phyloP scores from a whole-genome alignment of 352 stramenopile genomes.

The Paralagenidium karlingii region DNA sequence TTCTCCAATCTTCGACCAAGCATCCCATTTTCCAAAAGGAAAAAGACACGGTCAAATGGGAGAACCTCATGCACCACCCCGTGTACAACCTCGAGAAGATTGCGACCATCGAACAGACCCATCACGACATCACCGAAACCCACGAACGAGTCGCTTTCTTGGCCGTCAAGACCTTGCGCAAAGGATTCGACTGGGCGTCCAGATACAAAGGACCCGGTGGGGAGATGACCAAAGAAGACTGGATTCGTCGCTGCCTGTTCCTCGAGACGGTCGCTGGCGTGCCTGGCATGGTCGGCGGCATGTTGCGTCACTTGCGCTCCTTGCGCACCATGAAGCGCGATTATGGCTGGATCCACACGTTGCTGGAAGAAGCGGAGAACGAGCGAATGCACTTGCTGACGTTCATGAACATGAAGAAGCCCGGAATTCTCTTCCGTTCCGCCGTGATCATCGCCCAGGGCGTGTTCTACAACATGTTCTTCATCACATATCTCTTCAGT shows the following conservation, averaged over 20 bases:
- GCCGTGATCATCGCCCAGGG: slow-evolving; percentile 69
- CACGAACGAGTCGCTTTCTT: slow-evolving; percentile 20
- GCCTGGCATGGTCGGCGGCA: slow-evolving; percentile 58
- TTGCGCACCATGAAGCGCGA: slow-evolving; percentile 68
- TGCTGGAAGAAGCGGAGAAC: slow-evolving; percentile 88
- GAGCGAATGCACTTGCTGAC: slow-evolving; percentile 89
- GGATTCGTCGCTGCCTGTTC: slow-evolving; percentile 58
- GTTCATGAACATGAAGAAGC: slow-evolving; percentile 83
- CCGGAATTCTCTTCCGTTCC: slow-evolving; percentile 49
- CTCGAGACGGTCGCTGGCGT: slow-evolving; percentile 66
- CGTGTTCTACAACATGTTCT: slow-evolving; percentile 78
- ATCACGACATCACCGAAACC: slow-evolving; percentile 17
- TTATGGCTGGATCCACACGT: slow-evolving; percentile 83
- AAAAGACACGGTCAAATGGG: slow-evolving; percentile 10
- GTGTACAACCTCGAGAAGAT: slow-evolving; percentile 29
- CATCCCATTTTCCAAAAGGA: slow-evolving; percentile 1
- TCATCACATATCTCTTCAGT: slow-evolving; percentile 77
- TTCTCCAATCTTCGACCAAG: slow-evolving; percentile 12
- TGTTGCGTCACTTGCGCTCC: slow-evolving; percentile 62
- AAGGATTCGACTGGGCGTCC: slow-evolving; percentile 28
- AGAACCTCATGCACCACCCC: slow-evolving; percentile 25
- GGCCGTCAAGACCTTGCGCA: slow-evolving; percentile 27
- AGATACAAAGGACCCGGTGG: slow-evolving; percentile 32
- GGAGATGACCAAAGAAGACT: slow-evolving; percentile 43
- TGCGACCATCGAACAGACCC: slow-evolving; percentile 12